Evolutionary conservation across 2,329 filamentous ascomycete species (phyloP).

Genomic region (Arachnomyces sp.): DNA sequence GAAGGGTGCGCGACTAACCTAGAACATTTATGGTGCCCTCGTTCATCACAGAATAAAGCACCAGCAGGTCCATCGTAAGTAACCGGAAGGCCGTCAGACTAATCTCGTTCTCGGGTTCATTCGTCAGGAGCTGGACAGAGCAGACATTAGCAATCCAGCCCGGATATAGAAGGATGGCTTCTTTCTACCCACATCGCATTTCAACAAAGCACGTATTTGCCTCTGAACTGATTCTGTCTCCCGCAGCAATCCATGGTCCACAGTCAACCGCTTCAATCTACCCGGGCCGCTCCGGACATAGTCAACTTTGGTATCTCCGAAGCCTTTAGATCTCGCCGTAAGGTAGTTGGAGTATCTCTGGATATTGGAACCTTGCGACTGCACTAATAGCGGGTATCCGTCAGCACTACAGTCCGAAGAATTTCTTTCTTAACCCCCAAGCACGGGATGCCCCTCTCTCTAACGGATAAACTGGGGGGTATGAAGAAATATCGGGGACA

Average conservation of each 20-base stretch:
- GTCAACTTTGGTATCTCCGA: slow-evolving; percentile 75
- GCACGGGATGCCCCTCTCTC: background rate
- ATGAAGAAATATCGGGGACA: slow-evolving; percentile 24
- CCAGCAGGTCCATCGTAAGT: slow-evolving; percentile 79
- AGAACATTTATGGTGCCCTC: slow-evolving; percentile 95
- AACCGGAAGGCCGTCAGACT: slow-evolving; percentile 88
- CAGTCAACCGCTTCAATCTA: slow-evolving; percentile 72
- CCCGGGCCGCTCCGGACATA: slow-evolving; percentile 79
- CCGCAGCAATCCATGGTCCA: slow-evolving; percentile 85
- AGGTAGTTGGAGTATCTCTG: slow-evolving; percentile 85
- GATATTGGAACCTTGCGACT: slow-evolving; percentile 92
- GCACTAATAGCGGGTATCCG: slow-evolving; percentile 50
- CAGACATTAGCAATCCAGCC: slow-evolving; percentile 8
- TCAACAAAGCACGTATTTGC: slow-evolving; percentile 76
- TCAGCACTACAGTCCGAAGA: slow-evolving; percentile 27
- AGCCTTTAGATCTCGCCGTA: slow-evolving; percentile 71
- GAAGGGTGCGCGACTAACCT: slow-evolving; percentile 48
- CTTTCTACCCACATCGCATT: slow-evolving; percentile 66
- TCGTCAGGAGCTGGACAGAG: slow-evolving; percentile 63
- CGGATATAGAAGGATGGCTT: background rate
- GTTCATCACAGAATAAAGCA: slow-evolving; percentile 90
- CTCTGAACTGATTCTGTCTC: slow-evolving; percentile 88
- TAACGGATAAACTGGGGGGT: background rate
- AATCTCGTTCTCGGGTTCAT: slow-evolving; percentile 92
- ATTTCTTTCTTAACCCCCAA: background rate